Evolutionary conservation across 352 stramenopile genomes (phyloP).

Genomic region (Globisporangium megalacanthum): DNA sequence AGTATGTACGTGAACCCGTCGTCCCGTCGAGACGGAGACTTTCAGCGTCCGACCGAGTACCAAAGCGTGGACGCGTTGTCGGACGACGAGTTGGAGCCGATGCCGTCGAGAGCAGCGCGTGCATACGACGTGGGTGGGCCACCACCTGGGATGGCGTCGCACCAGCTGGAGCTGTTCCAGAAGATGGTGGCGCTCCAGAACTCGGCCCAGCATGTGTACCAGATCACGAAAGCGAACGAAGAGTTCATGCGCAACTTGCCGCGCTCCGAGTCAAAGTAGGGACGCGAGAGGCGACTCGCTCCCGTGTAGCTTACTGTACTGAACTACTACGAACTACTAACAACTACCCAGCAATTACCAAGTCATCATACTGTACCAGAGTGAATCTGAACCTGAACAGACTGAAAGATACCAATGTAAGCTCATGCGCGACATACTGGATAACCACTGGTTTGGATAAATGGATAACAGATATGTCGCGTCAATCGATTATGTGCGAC

Average conservation of each 20-base stretch:
- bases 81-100: not conserved
- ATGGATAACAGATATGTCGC: too few species aligned
- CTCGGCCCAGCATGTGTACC: slow-evolving; percentile 11
- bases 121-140: not conserved
- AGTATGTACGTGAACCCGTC: not conserved
- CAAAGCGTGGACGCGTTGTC: not conserved
- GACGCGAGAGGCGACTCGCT: too few species aligned
- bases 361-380: too few species aligned
- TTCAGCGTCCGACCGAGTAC: not conserved
- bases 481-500: not conserved
- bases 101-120: not conserved
- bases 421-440: too few species aligned
- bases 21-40: not conserved
- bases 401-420: too few species aligned
- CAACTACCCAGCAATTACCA: too few species aligned
- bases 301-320: too few species aligned
- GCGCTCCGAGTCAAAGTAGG: not conserved
- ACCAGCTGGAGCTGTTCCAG: slow-evolving; percentile 10
- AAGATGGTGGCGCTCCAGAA: slow-evolving; percentile 15
- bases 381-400: too few species aligned
- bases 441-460: too few species aligned
- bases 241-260: slow-evolving; percentile 12
- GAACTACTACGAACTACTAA: too few species aligned
- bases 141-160: slow-evolving; percentile 9
- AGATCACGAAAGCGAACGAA: slow-evolving; percentile 13